Evolutionary conservation across 2,329 filamentous ascomycete species (phyloP), one percentile per base, ranked within the genome.

Genomic region (Elsinoe necatrix): DNA sequence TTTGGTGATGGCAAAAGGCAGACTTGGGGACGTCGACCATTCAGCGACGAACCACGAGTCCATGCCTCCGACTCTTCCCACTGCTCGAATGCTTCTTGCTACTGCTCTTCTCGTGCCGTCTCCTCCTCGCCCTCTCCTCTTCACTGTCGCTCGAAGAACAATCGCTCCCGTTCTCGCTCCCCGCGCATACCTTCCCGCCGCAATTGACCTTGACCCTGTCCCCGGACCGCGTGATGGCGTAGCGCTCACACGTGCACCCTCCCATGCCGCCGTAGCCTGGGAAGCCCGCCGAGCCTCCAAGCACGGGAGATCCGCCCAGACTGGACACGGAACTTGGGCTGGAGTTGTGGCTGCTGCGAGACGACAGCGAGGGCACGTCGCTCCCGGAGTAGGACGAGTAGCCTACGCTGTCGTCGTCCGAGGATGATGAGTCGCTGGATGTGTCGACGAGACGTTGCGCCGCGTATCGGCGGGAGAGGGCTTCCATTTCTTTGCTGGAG

Each of bases 181-280:
- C 93, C 67, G 89, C 88, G 75, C 92, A 96, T 70, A 89, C 85
- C 60, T 84, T 78, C 64, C 92, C 92, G 65, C 90, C 90, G 69
- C 92, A 97, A 81, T 96, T 91, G 72, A 96, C 84, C 81, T 92
- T 93, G 80, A 97, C 87, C 67, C 91, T 85, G 73, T 95, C 87
- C 69, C 91, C 90, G 9, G 29, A 85, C 75, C 90, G 87, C 62
- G 91, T 96, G 78, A 97, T 95, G 66, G 91, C 92, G 77, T 93
- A 96, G 76, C 91, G 88, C 73, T 96, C 89, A 76, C 92, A 97
- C 62, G 86, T 90, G 83, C 93, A 97, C 71, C 80, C 27, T 29
- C 27, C 81, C 67, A 37, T 37, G 14, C 34, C 34, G 5, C 34
- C 34, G 34, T 37, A 37, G 34, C 34, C 34, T 4, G 34, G 34